phyloP scores from a whole-genome alignment of 75 land plant species.

The Picea sitchensis region DNA sequence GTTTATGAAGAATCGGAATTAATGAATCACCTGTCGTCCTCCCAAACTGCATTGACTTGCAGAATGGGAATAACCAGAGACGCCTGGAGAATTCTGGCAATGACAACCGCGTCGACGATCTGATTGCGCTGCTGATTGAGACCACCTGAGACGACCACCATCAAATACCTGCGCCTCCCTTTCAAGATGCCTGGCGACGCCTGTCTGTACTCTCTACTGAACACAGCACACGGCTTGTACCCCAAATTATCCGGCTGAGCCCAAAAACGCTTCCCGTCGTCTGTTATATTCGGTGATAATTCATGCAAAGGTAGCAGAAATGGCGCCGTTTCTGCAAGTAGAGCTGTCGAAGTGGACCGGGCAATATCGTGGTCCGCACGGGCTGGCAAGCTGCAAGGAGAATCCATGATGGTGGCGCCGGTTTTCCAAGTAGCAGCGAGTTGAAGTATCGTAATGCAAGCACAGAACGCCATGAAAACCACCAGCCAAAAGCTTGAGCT shows the following conservation, averaged over 20 bases:
- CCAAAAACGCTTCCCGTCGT: slow-evolving; percentile 67
- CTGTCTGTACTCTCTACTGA: slow-evolving; percentile 38
- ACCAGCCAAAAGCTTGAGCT: background rate
- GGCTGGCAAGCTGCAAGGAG: background rate
- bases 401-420: background rate
- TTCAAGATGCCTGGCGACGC: slow-evolving; percentile 3
- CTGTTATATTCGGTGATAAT: slow-evolving; percentile 11
- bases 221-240: slow-evolving; percentile 58
- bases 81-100: slow-evolving; percentile 36
- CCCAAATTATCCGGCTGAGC: slow-evolving; percentile 71
- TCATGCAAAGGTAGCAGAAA: slow-evolving; percentile 1
- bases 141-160: slow-evolving; percentile 84
- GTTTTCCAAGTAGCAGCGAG: too few species aligned
- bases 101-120: slow-evolving; percentile 90
- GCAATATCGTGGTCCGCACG: background rate
- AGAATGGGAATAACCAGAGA: too few species aligned
- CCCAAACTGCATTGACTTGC: too few species aligned
- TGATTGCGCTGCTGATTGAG: slow-evolving; percentile 87
- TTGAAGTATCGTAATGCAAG: slow-evolving; percentile 4
- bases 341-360: background rate
- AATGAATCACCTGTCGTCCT: too few species aligned
- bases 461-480: background rate
- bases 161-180: slow-evolving; percentile 54
- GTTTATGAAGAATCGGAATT: too few species aligned
- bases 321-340: background rate